phyloP scores from a whole-genome alignment of 176 grass and related monocot species.

The Triticum turgidum region DNA sequence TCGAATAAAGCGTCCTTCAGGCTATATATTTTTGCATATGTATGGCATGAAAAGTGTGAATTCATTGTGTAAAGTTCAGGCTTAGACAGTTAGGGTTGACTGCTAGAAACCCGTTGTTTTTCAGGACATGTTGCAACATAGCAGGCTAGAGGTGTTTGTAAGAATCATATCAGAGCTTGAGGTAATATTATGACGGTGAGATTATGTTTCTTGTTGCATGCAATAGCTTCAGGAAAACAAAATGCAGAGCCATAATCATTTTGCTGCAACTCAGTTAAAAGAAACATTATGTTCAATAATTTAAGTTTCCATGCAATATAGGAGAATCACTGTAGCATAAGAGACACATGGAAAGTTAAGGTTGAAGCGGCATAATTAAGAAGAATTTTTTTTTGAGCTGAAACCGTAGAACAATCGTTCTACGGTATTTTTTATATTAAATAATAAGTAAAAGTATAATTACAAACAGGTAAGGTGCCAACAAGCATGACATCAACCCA shows the following conservation, averaged over 20 bases:
- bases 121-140: constrained; percentile 50
- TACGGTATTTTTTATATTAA: too few relatives aligned
- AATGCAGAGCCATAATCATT: neutral
- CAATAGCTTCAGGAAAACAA: neutral
- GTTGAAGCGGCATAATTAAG: neutral
- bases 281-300: neutral
- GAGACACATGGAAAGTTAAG: neutral
- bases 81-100: constrained; percentile 22
- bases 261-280: constrained; percentile 11
- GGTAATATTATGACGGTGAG: constrained; percentile 37
- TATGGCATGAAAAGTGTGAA: neutral
- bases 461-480: too few relatives aligned
- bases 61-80: neutral
- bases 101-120: constrained; percentile 16
- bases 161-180: constrained; percentile 58
- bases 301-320: neutral
- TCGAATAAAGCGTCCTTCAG: neutral
- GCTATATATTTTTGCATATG: constrained; percentile 2
- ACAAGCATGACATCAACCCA: too few relatives aligned
- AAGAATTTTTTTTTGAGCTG: neutral
- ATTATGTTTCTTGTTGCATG: neutral
- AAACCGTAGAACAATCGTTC: too few relatives aligned
- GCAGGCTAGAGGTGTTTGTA: constrained; percentile 58
- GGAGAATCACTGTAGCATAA: neutral
- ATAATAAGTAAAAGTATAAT: too few relatives aligned